Conservation (phyloP, 2,329 filamentous ascomycete genomes). For the Colletotrichum sojae region DNA sequence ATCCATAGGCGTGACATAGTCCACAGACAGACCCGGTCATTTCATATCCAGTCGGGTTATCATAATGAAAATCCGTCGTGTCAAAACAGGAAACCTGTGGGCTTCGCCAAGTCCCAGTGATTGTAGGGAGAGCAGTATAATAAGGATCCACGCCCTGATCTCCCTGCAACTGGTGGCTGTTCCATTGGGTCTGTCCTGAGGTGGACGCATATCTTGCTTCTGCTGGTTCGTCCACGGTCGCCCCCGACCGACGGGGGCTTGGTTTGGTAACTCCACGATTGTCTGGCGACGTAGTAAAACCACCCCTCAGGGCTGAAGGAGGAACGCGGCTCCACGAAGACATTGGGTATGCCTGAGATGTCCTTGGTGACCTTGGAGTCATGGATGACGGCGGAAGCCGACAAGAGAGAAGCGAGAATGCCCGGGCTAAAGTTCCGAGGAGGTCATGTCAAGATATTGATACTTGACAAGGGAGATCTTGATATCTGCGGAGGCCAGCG, state of each 20-base stretch:
- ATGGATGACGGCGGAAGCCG: neutral
- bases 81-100: no score
- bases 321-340: neutral
- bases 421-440: neutral
- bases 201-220: neutral
- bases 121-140: neutral
- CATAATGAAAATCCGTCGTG: neutral
- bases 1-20: neutral
- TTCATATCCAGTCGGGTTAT: neutral
- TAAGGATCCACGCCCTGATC: no score
- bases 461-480: neutral
- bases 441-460: neutral
- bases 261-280: neutral
- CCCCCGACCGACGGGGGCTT: no score
- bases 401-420: neutral
- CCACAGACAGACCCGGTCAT: neutral
- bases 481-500: neutral
- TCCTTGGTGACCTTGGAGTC: neutral
- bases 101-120: neutral
- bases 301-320: neutral
- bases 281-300: neutral
- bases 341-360: neutral
- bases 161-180: no score
- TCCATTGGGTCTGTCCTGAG: no score
- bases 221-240: neutral